Conservation (phyloP, 345 rosid genomes). For the Turnera subulata region DNA sequence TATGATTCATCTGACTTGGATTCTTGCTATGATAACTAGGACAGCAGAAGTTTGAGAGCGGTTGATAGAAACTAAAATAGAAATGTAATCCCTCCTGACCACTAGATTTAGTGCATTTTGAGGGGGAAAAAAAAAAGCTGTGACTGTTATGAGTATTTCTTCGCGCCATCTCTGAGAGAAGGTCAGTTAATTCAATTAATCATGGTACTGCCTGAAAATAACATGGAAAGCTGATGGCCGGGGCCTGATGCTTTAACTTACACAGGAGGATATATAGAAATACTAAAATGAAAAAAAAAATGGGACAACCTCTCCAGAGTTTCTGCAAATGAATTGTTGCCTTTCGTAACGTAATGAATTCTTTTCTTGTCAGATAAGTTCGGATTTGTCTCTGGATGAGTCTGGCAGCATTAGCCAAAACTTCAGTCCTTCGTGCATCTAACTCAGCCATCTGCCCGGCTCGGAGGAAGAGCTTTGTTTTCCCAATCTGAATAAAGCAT, state of each 20-base stretch:
- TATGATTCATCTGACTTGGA: neutral
- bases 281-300: slow-evolving; percentile 12
- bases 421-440: slow-evolving; percentile 62
- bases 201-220: neutral
- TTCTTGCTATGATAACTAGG: neutral
- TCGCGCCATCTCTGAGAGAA: neutral
- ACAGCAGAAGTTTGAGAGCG: neutral
- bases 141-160: too few relatives aligned
- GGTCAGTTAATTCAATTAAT: too few relatives aligned
- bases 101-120: too few relatives aligned
- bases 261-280: slow-evolving; percentile 15
- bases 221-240: slow-evolving; percentile 2
- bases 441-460: slow-evolving; percentile 77
- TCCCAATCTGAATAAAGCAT: slow-evolving; percentile 52
- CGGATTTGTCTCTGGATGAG: slow-evolving; percentile 52
- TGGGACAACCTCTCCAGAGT: slow-evolving; percentile 49
- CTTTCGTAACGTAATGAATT: slow-evolving; percentile 37
- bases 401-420: slow-evolving; percentile 47
- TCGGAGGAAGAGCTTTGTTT: slow-evolving; percentile 60
- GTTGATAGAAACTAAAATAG: neutral
- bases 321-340: slow-evolving; percentile 44
- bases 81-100: too few relatives aligned
- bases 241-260: neutral
- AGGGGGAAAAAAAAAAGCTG: too few relatives aligned
- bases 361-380: slow-evolving; percentile 46